These are phyloP conservation scores for Calophaca sinica DNA, from an alignment of 306 rosid genomes.

Conservation along the genomic window DNA sequence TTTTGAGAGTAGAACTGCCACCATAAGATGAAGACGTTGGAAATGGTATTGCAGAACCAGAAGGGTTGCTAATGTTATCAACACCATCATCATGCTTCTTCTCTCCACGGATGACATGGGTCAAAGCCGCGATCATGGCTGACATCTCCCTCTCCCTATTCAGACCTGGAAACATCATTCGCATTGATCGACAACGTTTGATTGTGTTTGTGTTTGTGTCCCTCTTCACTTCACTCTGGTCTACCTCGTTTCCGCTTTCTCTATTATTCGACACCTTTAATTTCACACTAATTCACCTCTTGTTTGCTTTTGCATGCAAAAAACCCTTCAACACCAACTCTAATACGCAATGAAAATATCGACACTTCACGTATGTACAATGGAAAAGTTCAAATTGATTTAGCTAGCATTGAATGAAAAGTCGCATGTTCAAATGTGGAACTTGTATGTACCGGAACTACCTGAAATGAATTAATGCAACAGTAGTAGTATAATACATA, in stretches of 20 bases:
- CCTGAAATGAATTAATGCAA: neutral
- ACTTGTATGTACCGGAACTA: neutral
- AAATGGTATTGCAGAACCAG: conserved; percentile 35
- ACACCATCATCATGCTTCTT: neutral
- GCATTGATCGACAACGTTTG: conserved; percentile 20
- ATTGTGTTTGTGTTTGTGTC: neutral
- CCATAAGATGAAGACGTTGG: conserved; percentile 43
- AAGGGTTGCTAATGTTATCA: neutral
- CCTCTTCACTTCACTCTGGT: neutral
- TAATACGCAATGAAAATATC: too few species aligned
- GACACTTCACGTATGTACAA: too few species aligned
- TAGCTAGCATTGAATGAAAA: too few species aligned
- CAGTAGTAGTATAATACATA: neutral
- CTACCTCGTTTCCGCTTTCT: conserved; percentile 5
- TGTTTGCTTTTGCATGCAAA: conserved; percentile 16
- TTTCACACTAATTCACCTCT: too few species aligned
- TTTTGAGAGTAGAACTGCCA: conserved; percentile 43
- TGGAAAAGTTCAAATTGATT: too few species aligned
- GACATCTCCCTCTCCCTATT: conserved; percentile 60
- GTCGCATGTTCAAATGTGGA: too few species aligned
- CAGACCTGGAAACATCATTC: conserved; percentile 41
- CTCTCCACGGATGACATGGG: conserved; percentile 51
- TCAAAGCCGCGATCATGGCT: conserved; percentile 58
- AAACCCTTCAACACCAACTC: neutral
- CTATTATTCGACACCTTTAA: too few species aligned